phyloP scores from a whole-genome alignment of 768 basidiomycete genomes.

The Agrocybe praecox region DNA sequence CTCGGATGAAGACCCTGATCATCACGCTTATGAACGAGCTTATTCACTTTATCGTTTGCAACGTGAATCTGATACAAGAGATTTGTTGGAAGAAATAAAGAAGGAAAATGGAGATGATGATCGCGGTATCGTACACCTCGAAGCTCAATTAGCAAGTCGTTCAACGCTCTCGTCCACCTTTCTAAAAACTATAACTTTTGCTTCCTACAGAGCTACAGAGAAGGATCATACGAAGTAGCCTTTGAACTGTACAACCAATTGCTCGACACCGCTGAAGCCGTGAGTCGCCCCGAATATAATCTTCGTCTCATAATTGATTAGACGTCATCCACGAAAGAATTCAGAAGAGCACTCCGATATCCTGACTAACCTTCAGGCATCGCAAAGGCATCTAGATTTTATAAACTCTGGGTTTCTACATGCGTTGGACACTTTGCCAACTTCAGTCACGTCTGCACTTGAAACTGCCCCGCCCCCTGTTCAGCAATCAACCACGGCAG shows the following conservation, averaged over 20 bases:
- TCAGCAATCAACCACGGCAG: slow-evolving; percentile 29
- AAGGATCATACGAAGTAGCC: slow-evolving; percentile 72
- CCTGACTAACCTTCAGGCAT: slow-evolving; percentile 80
- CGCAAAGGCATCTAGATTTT: slow-evolving; percentile 85
- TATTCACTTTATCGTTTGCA: slow-evolving; percentile 89
- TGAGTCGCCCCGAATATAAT: slow-evolving; percentile 38
- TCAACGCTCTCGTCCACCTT: neutral
- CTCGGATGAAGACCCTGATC: slow-evolving; percentile 23
- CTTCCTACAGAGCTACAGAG: slow-evolving; percentile 66
- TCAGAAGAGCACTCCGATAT: slow-evolving; percentile 90
- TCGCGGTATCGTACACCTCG: slow-evolving; percentile 74
- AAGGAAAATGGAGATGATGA: slow-evolving; percentile 45
- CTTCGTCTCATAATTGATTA: neutral
- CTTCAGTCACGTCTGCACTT: slow-evolving; percentile 50
- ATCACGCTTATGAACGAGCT: slow-evolving; percentile 65
- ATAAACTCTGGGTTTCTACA: slow-evolving; percentile 69
- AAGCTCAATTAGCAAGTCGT: slow-evolving; percentile 81
- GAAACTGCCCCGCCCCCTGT: slow-evolving; percentile 65
- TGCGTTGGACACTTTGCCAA: slow-evolving; percentile 61
- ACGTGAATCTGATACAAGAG: slow-evolving; percentile 66
- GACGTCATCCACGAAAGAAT: slow-evolving; percentile 45
- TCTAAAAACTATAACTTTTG: neutral
- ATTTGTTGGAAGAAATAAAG: slow-evolving; percentile 52
- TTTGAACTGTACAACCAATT: slow-evolving; percentile 82
- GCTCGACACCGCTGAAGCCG: slow-evolving; percentile 76